A percentile compares a stretch with the other conserved stretches of the same genome.
Conservation (phyloP, 371 early-diverging fungal genomes). For the Mortierella sp. region DNA sequence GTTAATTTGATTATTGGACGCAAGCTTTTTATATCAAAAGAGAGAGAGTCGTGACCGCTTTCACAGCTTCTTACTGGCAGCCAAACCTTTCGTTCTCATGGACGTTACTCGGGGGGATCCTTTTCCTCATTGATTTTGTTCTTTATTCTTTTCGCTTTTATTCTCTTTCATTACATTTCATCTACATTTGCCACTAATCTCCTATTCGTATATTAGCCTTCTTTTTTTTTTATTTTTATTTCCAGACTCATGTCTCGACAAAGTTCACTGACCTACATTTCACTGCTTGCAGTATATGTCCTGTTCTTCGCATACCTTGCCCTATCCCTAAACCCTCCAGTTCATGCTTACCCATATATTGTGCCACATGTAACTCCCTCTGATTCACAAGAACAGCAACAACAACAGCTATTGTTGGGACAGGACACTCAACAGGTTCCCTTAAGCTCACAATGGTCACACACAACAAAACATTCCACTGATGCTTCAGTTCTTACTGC, state of each 20-base stretch:
- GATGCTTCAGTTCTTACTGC: background rate
- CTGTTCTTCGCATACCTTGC: slow-evolving; percentile 20
- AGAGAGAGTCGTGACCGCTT: too few relatives aligned
- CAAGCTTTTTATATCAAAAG: too few relatives aligned
- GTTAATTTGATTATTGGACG: too few relatives aligned
- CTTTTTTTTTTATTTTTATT: background rate
- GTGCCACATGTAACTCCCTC: background rate
- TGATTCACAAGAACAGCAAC: background rate
- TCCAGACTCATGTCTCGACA: slow-evolving; percentile 16
- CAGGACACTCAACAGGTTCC: slow-evolving; percentile 16
- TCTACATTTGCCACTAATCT: background rate
- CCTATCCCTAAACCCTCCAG: background rate
- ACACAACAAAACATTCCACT: background rate
- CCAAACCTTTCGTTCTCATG: too few relatives aligned
- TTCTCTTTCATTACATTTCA: too few relatives aligned
- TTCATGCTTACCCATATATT: slow-evolving; percentile 22
- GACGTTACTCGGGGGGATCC: too few relatives aligned
- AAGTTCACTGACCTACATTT: slow-evolving; percentile 21
- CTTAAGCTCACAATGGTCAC: background rate
- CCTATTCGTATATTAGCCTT: background rate
- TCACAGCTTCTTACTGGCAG: too few relatives aligned
- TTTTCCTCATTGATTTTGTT: too few relatives aligned
- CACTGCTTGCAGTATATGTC: slow-evolving; percentile 27
- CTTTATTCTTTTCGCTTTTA: too few relatives aligned
- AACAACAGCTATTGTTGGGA: background rate